These are phyloP conservation scores for Metschnikowia hibisci DNA, from an alignment of 805 yeast genomes.

Conservation along the genomic window DNA sequence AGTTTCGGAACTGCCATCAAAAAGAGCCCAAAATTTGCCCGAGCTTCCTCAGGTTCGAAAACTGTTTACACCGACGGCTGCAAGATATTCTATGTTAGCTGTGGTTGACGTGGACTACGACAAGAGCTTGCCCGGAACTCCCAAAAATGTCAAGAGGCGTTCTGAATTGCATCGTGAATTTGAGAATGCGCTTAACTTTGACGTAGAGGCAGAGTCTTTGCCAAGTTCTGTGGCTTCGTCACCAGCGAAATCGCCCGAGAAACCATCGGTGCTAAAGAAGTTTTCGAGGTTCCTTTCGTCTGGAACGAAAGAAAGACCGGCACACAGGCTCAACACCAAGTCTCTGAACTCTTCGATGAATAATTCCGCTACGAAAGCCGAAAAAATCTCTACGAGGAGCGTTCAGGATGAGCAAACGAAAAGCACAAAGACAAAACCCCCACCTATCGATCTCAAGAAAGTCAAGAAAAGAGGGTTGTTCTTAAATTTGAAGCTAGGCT, in stretches of 20 bases:
- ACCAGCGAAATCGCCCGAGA: slow-evolving; percentile 1
- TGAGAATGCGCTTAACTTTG: not conserved
- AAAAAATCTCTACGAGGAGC: not conserved
- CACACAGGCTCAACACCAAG: slow-evolving; percentile 5
- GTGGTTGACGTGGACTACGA: slow-evolving; percentile 18
- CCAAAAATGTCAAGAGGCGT: slow-evolving; percentile 3
- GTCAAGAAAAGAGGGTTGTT: slow-evolving; percentile 1
- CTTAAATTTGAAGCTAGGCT: slow-evolving; percentile 4
- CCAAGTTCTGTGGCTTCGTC: not conserved
- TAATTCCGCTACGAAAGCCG: not conserved
- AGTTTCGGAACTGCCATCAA: not conserved
- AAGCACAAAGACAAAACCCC: not conserved
- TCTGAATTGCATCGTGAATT: not conserved
- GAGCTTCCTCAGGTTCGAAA: not conserved
- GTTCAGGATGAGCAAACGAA: not conserved
- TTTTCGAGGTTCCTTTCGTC: slow-evolving; percentile 8
- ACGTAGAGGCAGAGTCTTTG: not conserved
- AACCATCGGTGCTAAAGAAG: slow-evolving; percentile 7
- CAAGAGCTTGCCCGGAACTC: slow-evolving; percentile 14
- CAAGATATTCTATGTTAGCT: slow-evolving; percentile 13
- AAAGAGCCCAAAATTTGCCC: not conserved
- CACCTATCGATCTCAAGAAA: not conserved
- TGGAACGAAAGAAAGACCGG: slow-evolving; percentile 6
- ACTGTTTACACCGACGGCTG: slow-evolving; percentile 1
- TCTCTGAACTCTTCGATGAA: slow-evolving; percentile 4